phyloP scores from a whole-genome alignment of 1,284 basidiomycete genomes.

The Butyriboletus appendiculatus region DNA sequence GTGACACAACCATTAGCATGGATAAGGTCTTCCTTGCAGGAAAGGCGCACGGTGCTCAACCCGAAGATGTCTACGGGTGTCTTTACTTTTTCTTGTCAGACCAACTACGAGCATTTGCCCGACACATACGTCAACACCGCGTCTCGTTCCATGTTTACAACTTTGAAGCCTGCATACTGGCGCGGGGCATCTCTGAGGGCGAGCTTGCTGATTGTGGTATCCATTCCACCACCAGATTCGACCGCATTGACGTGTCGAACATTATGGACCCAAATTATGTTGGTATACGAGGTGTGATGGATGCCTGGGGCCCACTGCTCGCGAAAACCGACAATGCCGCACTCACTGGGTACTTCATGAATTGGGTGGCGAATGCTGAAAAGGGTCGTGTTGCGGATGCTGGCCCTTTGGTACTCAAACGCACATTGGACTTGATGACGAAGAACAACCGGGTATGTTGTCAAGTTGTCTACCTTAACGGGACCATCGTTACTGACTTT shows the following conservation, averaged over 20 bases:
- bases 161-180: constrained; percentile 31
- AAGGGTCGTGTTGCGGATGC: constrained; percentile 10
- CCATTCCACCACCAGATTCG: constrained; percentile 33
- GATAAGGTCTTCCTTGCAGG: constrained; percentile 36
- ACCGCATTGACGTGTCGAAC: constrained; percentile 48
- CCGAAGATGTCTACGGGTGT: constrained; percentile 47
- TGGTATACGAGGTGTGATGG: constrained; percentile 36
- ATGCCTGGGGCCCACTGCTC: constrained; percentile 41
- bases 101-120: constrained; percentile 38
- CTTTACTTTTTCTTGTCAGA: constrained; percentile 46
- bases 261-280: constrained; percentile 43
- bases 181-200: constrained; percentile 18
- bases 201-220: constrained; percentile 18
- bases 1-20: constrained; percentile 12
- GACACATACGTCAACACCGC: constrained; percentile 34
- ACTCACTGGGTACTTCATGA: constrained; percentile 48
- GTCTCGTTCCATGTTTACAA: constrained; percentile 35
- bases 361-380: constrained; percentile 37
- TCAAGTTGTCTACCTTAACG: not conserved
- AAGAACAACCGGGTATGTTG: constrained; percentile 17
- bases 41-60: constrained; percentile 36
- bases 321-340: constrained; percentile 26
- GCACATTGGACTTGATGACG: constrained; percentile 12
- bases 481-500: not conserved
- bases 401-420: not conserved